phyloP scores from a whole-genome alignment of 2,329 filamentous ascomycete genomes.

The Aureobasidium sp. region DNA sequence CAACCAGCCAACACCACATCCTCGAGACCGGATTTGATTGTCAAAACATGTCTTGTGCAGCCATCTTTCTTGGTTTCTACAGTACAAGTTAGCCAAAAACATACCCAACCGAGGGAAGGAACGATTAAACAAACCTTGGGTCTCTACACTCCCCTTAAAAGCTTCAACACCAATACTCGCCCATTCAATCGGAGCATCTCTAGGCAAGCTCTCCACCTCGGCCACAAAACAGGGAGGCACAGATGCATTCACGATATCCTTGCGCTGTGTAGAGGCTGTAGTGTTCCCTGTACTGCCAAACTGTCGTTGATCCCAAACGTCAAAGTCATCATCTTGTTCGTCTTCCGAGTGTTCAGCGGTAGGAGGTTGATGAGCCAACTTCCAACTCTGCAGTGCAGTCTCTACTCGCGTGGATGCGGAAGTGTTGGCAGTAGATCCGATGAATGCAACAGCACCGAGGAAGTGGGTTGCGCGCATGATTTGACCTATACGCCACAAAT shows the following conservation, averaged over 20 bases:
- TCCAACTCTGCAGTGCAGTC: constrained; percentile 35
- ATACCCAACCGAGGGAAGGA: too few relatives aligned
- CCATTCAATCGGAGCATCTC: constrained; percentile 74
- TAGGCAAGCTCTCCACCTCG: constrained; percentile 69
- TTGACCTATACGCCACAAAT: constrained; percentile 74
- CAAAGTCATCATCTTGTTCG: constrained; percentile 40
- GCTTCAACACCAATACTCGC: constrained; percentile 8
- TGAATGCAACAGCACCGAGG: constrained; percentile 67
- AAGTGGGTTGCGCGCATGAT: constrained; percentile 67
- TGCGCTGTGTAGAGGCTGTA: constrained; percentile 26
- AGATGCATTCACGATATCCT: constrained; percentile 13
- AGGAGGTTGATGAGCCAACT: constrained; percentile 19
- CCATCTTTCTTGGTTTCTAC: neutral
- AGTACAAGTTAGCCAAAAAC: neutral
- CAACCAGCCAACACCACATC: neutral
- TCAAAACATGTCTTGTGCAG: neutral
- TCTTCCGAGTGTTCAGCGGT: constrained; percentile 42
- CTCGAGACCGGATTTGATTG: neutral
- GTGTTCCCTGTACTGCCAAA: constrained; percentile 18
- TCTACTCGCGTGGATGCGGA: constrained; percentile 18
- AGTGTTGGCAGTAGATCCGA: constrained; percentile 35
- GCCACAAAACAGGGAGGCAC: constrained; percentile 63
- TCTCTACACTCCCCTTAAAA: neutral
- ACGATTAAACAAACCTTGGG: neutral
- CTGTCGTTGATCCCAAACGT: constrained; percentile 52